Conservation (phyloP, 2,329 filamentous ascomycete species). For the Ophiostoma triangulosporum region DNA sequence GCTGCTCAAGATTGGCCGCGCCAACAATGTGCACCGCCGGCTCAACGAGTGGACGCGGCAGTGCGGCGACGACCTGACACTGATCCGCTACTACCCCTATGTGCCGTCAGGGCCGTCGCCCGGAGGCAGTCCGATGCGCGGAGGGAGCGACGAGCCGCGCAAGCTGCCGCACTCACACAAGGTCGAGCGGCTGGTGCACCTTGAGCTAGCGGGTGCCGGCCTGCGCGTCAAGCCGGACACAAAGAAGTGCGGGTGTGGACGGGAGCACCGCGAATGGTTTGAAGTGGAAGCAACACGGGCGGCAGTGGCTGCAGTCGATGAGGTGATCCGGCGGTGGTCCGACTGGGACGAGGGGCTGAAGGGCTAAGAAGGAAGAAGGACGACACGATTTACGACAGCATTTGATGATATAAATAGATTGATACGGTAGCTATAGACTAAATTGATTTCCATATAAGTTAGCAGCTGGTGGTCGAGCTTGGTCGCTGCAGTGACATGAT, state of each 20-base stretch:
- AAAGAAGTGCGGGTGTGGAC: conserved; percentile 62
- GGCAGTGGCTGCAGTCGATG: conserved; percentile 51
- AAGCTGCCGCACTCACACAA: conserved; percentile 79
- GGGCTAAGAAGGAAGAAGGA: background rate
- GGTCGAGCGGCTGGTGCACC: conserved; percentile 79
- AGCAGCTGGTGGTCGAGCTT: too few species aligned
- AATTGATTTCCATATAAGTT: too few species aligned
- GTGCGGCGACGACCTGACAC: conserved; percentile 76
- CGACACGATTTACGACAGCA: background rate
- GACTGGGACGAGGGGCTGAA: conserved; percentile 57
- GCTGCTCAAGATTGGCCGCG: conserved; percentile 52
- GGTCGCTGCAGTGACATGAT: too few species aligned
- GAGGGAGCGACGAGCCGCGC: conserved; percentile 25
- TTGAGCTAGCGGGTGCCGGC: conserved; percentile 61
- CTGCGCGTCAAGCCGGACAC: conserved; percentile 32
- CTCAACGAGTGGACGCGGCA: conserved; percentile 90
- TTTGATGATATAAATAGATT: background rate
- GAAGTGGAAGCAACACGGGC: conserved; percentile 64
- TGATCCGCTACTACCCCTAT: conserved; percentile 89
- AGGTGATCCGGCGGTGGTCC: conserved; percentile 66
- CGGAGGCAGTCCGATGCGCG: background rate
- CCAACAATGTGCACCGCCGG: conserved; percentile 74
- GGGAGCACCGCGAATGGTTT: conserved; percentile 90
- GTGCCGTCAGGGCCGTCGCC: conserved; percentile 28
- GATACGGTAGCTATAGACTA: too few species aligned